phyloP scores from a whole-genome alignment of 2,329 filamentous ascomycete species.

The Cladosporium phlei region DNA sequence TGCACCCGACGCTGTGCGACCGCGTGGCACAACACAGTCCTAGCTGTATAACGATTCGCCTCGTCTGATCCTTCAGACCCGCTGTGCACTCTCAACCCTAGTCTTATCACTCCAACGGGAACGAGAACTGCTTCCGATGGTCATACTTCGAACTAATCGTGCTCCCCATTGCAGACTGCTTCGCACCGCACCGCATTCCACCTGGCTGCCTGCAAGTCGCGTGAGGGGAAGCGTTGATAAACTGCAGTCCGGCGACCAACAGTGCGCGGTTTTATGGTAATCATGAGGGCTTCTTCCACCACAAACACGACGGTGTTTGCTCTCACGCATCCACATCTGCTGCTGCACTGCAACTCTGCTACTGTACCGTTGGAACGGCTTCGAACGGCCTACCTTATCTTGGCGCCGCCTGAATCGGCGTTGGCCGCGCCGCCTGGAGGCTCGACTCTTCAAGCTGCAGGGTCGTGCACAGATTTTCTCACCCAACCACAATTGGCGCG shows the following conservation, averaged over 20 bases:
- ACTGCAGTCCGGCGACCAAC: neutral
- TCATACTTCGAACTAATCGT: constrained; percentile 6
- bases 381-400: constrained; percentile 4
- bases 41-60: no score
- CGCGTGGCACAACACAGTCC: no score
- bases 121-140: no score
- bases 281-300: neutral
- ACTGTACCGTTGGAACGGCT: neutral
- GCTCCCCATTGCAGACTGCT: no score
- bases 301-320: neutral
- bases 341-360: no score
- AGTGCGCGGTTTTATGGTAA: neutral
- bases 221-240: neutral
- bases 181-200: no score
- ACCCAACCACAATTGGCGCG: constrained; percentile 9
- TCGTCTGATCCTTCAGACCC: constrained; percentile 1
- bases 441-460: constrained; percentile 5
- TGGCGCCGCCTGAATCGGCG: constrained; percentile 1
- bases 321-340: neutral
- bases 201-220: constrained; percentile 2
- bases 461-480: constrained; percentile 9
- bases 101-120: constrained; percentile 1
- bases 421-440: constrained; percentile 3
- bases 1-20: no score
- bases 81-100: neutral